These are phyloP conservation scores for Pythium aquatile DNA, from an alignment of 352 stramenopile species.

Conservation along the genomic window DNA sequence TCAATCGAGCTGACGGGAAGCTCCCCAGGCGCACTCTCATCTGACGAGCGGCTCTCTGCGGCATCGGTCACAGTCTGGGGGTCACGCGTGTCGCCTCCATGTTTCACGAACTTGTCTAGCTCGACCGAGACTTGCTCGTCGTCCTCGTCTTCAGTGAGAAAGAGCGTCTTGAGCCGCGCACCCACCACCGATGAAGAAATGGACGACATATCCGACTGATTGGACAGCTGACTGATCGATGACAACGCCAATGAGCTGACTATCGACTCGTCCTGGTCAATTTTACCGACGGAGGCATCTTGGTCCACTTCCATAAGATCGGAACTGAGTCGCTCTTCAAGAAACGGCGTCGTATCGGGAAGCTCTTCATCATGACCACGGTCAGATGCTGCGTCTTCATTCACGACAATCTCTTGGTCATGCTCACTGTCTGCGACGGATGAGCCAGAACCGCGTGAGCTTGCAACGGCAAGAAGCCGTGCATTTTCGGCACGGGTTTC, in stretches of 20 bases:
- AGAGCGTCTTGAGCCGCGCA: conserved; percentile 13
- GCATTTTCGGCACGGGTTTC: conserved; percentile 28
- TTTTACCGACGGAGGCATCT: background rate
- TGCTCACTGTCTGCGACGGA: conserved; percentile 7
- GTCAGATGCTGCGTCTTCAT: conserved; percentile 11
- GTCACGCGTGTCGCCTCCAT: background rate
- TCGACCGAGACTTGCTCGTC: background rate
- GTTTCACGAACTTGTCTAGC: background rate
- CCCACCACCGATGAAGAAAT: conserved; percentile 55
- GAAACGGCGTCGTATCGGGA: background rate
- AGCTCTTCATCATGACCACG: background rate
- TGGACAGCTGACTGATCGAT: conserved; percentile 50
- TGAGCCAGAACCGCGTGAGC: conserved; percentile 10
- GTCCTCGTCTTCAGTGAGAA: conserved; percentile 2
- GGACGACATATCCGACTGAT: conserved; percentile 56
- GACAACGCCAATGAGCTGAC: conserved; percentile 63
- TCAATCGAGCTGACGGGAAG: background rate
- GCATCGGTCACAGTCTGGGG: background rate
- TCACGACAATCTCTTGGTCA: conserved; percentile 14
- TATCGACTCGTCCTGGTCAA: conserved; percentile 16
- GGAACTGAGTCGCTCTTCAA: too few species aligned
- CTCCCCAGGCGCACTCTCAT: background rate
- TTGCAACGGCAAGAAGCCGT: conserved; percentile 18
- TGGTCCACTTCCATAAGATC: background rate
- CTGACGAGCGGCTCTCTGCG: background rate